A percentile compares a stretch with the other conserved stretches of the same genome.
These are phyloP conservation scores for Colletotrichum sp. DNA, from an alignment of 2,329 filamentous ascomycete species.

Conservation along the genomic window DNA sequence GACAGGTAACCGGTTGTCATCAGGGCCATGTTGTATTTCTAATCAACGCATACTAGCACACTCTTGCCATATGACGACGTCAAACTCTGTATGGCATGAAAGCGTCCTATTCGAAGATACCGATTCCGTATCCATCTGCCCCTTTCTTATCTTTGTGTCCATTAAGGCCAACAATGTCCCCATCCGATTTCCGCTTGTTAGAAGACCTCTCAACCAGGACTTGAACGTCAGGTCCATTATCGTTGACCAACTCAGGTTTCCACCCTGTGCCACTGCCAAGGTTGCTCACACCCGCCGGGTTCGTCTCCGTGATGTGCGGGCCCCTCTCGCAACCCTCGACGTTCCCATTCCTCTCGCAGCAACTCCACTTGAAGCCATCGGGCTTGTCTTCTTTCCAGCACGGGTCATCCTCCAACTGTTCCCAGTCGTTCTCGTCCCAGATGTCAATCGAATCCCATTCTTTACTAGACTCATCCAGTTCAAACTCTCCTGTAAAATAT, in stretches of 20 bases:
- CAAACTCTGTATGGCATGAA: not conserved
- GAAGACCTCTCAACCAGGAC: not conserved
- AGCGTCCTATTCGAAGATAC: not conserved
- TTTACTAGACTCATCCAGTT: not conserved
- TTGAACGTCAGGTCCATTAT: not conserved
- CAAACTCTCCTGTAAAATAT: not conserved
- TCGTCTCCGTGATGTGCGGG: not conserved
- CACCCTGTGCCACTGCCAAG: too few species aligned
- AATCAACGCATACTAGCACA: not conserved
- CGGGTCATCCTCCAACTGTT: not conserved
- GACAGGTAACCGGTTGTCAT: not conserved
- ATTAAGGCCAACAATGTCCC: not conserved
- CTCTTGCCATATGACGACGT: not conserved
- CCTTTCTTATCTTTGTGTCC: not conserved
- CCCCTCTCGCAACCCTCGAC: not conserved
- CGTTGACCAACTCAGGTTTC: not conserved
- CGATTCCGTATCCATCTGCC: not conserved
- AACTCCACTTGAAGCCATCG: constrained; percentile 3
- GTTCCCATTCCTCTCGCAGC: not conserved
- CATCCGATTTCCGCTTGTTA: not conserved
- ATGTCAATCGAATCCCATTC: not conserved
- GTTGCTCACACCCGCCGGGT: not conserved
- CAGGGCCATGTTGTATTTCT: not conserved
- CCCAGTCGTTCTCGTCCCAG: not conserved
- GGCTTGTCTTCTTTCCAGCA: not conserved